Evolutionary conservation across 495 filamentous ascomycete genomes (phyloP), one percentile per base, ranked within the genome.

Genomic region (Haplographium delicatum): DNA sequence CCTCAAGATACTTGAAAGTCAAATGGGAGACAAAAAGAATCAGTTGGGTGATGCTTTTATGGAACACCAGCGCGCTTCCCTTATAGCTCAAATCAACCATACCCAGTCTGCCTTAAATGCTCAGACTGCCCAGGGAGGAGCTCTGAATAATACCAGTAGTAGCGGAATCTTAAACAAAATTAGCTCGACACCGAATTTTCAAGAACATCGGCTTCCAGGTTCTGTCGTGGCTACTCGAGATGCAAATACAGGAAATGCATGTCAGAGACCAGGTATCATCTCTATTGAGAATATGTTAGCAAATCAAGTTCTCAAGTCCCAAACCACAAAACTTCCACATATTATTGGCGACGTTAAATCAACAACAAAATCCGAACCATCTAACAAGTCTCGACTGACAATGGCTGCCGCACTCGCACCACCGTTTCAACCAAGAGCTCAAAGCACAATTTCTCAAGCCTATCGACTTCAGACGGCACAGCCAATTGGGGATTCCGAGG

Each of bases 11-110:
- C 62, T 72, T 31, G 68, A 74, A 38, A 61, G 69, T 40, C 72
- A 78, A 49, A 54, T 74, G 27, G 67, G 68, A 35, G 71, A 68
- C 57, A 73, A 75, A 34, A 65, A 62, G 18, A 68, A 77, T 37
- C 74, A 78, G 50, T 72, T 76, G 47, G 72, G 78, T 47, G 73
- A 72, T 34, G 9, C 19, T 5, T 38, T 42, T 25, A 26, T 51
- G 28, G n/a, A 35, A 35, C 30, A 22, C 13, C 53, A 63, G 26
- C 53, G 51, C 11, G 23, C 6, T 24, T 23, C 33, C 1, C 5
- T 63, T 4, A n/a, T 40, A 37, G 27, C 16, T 24, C 50, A 54
- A 8, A 56, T 60, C 26, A 41, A 30, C 1, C 47, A 47, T 20
- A 40, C 57, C 45, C 46, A 62, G 31, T 7, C 13, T 7, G 47